Evolutionary conservation across 164 flowering plant species (phyloP).

Genomic region (Stephania cephalantha): DNA sequence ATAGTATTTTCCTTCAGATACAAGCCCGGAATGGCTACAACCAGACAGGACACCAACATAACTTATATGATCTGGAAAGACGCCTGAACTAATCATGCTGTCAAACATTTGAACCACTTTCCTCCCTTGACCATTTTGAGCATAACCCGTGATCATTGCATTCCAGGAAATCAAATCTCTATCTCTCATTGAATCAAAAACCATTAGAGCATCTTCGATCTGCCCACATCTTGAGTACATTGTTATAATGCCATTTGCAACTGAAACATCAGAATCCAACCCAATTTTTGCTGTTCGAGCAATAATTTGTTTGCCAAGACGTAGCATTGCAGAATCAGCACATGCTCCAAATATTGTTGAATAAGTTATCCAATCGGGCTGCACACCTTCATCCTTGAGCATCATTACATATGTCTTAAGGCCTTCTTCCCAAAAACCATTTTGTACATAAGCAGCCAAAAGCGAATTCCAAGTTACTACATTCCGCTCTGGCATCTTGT

Average conservation of each 20-base stretch:
- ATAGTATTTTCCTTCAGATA: slow-evolving; percentile 7
- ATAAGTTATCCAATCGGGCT: slow-evolving; percentile 6
- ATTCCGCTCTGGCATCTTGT: slow-evolving; percentile 7
- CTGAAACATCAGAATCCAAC: neutral
- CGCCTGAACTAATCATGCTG: slow-evolving; percentile 1
- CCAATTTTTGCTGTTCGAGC: neutral
- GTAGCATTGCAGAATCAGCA: slow-evolving; percentile 2
- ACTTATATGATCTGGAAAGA: slow-evolving; percentile 3
- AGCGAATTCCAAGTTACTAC: slow-evolving; percentile 9
- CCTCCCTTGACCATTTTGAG: slow-evolving; percentile 12
- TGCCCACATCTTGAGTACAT: slow-evolving; percentile 10
- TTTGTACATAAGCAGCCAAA: slow-evolving; percentile 7
- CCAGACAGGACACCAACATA: slow-evolving; percentile 4
- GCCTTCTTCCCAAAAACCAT: slow-evolving; percentile 10
- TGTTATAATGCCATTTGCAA: neutral
- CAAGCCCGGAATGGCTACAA: slow-evolving; percentile 9
- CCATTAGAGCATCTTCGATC: slow-evolving; percentile 6
- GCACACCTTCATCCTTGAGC: slow-evolving; percentile 1
- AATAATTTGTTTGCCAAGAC: neutral
- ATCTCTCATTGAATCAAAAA: neutral
- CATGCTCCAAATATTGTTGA: neutral
- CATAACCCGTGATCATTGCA: slow-evolving; percentile 8
- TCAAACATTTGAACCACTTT: slow-evolving; percentile 4
- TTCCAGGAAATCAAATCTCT: slow-evolving; percentile 11
- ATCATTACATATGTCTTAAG: slow-evolving; percentile 1